Percentiles rank a stretch among this genome's conserved stretches.
Evolutionary conservation across 228 moss, liverwort and hornwort species (phyloP).

Genomic region (Sphagnum fallax): DNA sequence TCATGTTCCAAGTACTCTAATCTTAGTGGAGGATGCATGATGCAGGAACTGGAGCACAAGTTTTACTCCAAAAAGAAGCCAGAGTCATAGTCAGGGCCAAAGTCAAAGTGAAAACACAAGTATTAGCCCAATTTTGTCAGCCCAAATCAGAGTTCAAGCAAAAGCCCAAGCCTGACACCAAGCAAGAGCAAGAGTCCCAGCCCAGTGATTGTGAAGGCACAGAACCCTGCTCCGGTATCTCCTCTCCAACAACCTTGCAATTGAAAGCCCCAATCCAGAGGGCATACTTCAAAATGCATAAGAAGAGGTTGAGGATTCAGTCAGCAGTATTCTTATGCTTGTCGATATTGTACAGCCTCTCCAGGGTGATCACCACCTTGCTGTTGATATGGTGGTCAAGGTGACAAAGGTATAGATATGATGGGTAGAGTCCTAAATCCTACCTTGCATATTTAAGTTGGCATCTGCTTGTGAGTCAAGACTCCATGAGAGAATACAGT

Average conservation of each 20-base stretch:
- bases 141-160: neutral
- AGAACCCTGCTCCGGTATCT: slow-evolving; percentile 33
- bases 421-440: slow-evolving; percentile 21
- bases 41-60: slow-evolving; percentile 46
- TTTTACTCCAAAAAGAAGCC: slow-evolving; percentile 9
- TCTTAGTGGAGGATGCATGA: neutral
- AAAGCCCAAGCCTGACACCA: slow-evolving; percentile 16
- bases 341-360: slow-evolving; percentile 58
- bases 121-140: neutral
- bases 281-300: slow-evolving; percentile 63
- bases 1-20: no score
- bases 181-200: slow-evolving; percentile 46
- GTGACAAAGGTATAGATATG: slow-evolving; percentile 53
- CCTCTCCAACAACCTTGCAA: slow-evolving; percentile 39
- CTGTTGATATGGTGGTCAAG: slow-evolving; percentile 58
- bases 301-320: slow-evolving; percentile 78
- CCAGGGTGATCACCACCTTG: slow-evolving; percentile 65
- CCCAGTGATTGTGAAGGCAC: slow-evolving; percentile 30
- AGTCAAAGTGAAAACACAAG: slow-evolving; percentile 6
- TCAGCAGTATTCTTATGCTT: slow-evolving; percentile 72
- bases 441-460: no score
- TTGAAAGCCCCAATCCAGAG: slow-evolving; percentile 57
- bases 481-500: no score
- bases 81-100: no score
- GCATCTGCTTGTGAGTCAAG: no score